Percentiles rank a stretch among this genome's conserved stretches.
These are phyloP conservation scores for Alternaria triticina DNA, from an alignment of 2,329 filamentous ascomycete genomes.

Conservation along the genomic window DNA sequence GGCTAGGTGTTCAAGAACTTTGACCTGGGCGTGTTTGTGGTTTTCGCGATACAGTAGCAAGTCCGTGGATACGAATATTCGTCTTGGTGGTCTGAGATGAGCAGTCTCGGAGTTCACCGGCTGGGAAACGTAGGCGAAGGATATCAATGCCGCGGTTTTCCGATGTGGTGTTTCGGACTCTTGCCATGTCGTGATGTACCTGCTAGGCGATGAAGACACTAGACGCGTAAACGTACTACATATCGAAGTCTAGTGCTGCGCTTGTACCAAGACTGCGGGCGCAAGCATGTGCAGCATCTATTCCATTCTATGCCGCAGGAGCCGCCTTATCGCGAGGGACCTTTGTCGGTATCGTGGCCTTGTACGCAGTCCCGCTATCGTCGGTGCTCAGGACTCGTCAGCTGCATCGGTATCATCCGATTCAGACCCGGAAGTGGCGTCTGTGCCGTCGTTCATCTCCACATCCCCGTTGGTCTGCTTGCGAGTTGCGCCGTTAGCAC, in stretches of 20 bases:
- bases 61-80: neutral
- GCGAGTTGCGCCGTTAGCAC: conserved; percentile 25
- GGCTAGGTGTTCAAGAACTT: neutral
- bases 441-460: conserved; percentile 36
- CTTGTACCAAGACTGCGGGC: neutral
- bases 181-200: conserved; percentile 13
- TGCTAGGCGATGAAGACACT: conserved; percentile 18
- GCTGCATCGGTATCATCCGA: conserved; percentile 18
- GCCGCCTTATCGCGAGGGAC: neutral
- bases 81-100: neutral
- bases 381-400: conserved; percentile 14
- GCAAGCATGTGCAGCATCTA: conserved; percentile 7
- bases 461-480: conserved; percentile 28
- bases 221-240: conserved; percentile 12
- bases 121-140: neutral
- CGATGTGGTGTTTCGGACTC: conserved; percentile 11
- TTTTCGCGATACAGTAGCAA: neutral
- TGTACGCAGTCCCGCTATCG: neutral
- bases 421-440: conserved; percentile 26
- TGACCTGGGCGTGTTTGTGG: neutral
- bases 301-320: conserved; percentile 12
- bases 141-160: neutral
- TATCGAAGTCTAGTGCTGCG: conserved; percentile 8
- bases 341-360: neutral
- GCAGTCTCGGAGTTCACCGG: neutral